A percentile compares a stretch with the other conserved stretches of the same genome.
Conservation (phyloP, 2,329 filamentous ascomycete species). For the Hypocreales sp. region DNA sequence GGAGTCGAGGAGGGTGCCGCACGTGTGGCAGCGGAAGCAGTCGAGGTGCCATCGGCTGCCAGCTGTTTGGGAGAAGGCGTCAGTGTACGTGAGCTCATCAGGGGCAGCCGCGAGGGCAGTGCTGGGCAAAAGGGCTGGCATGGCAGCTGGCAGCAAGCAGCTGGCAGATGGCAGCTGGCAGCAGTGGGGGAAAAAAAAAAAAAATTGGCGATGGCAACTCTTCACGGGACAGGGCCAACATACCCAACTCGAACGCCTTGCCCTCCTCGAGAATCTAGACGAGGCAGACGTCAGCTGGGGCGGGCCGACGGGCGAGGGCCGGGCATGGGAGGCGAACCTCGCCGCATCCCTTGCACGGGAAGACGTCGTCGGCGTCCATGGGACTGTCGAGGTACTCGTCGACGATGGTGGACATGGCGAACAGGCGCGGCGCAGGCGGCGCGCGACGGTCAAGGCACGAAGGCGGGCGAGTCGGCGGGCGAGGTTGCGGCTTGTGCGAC, state of each 20-base stretch:
- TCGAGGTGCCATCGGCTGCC: constrained; percentile 97
- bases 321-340: constrained; percentile 42
- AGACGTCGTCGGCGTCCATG: constrained; percentile 68
- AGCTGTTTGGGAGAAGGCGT: no score
- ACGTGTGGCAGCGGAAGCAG: constrained; percentile 96
- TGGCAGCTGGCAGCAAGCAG: neutral
- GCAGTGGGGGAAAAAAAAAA: neutral
- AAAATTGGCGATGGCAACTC: neutral
- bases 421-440: constrained; percentile 1
- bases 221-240: constrained; percentile 11
- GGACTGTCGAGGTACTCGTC: constrained; percentile 48
- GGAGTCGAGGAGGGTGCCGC: constrained; percentile 88
- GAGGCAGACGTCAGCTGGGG: constrained; percentile 3
- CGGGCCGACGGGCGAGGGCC: neutral
- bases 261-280: constrained; percentile 87
- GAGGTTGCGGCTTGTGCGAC: constrained; percentile 1
- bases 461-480: neutral
- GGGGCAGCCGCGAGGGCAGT: no score
- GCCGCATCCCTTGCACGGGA: constrained; percentile 85
- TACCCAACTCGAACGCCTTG: constrained; percentile 95
- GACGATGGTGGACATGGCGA: constrained; percentile 31
- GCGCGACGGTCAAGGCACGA: neutral
- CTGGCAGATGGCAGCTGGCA: neutral
- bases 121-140: constrained; percentile 6
- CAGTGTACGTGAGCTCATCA: no score